Evolutionary conservation across 169 alveolate species (phyloP).

Genomic region (Perkinsus marinus): DNA sequence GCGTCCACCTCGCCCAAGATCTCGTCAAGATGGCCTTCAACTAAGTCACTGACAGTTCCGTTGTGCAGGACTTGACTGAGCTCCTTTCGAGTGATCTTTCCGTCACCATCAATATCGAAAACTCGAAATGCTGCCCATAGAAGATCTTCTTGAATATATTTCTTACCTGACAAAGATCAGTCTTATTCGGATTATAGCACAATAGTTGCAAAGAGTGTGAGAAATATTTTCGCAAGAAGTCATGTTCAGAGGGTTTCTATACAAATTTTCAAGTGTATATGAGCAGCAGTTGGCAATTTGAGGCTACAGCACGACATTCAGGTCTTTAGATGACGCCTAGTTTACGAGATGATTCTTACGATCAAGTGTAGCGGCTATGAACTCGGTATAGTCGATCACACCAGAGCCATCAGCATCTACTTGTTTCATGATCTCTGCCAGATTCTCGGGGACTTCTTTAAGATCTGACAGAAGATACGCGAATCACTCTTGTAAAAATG

Average conservation of each 20-base stretch:
- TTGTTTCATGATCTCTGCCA: constrained; percentile 35
- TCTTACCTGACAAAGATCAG: constrained; percentile 8
- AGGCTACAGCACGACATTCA: too few species aligned
- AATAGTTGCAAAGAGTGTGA: too few species aligned
- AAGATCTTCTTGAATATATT: constrained; percentile 8
- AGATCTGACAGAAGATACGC: too few species aligned
- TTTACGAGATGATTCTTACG: too few species aligned
- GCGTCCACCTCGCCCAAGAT: constrained; percentile 49
- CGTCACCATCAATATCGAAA: constrained; percentile 57
- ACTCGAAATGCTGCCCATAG: constrained; percentile 52
- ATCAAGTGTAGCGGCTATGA: constrained; percentile 52
- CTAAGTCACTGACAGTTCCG: neutral
- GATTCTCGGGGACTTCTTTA: constrained; percentile 24
- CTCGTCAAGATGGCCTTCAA: constrained; percentile 29
- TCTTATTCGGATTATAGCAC: too few species aligned
- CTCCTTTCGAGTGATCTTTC: constrained; percentile 52
- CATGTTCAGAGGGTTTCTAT: too few species aligned
- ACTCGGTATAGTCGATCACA: constrained; percentile 57
- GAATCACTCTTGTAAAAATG: too few species aligned
- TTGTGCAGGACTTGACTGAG: constrained; percentile 24
- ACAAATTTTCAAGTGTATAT: too few species aligned
- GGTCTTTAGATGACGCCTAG: too few species aligned
- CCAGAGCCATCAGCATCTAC: constrained; percentile 64
- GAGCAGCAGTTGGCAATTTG: too few species aligned
- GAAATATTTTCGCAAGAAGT: too few species aligned